A percentile compares a stretch with the other conserved stretches of the same genome.
Conservation (phyloP, 2,329 filamentous ascomycete genomes). For the Penicillium sp. region DNA sequence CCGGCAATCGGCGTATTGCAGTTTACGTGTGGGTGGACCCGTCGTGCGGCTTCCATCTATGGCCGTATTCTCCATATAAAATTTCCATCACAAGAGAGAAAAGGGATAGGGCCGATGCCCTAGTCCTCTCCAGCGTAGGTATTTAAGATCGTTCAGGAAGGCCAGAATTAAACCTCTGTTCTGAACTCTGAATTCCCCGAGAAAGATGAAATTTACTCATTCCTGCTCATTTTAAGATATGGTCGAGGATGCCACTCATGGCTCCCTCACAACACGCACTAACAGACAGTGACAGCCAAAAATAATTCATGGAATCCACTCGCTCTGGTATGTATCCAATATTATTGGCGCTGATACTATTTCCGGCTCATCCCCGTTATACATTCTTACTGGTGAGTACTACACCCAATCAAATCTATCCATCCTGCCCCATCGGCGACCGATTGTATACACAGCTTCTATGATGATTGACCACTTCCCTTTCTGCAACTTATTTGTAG, state of each 20-base stretch:
- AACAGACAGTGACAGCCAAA: background rate
- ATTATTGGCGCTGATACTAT: background rate
- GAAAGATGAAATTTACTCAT: background rate
- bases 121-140: conserved; percentile 7
- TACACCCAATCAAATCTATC: background rate
- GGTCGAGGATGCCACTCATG: background rate
- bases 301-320: background rate
- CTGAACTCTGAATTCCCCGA: background rate
- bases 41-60: background rate
- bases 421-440: background rate
- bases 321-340: background rate
- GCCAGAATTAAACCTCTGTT: background rate
- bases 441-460: background rate
- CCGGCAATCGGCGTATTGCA: too few relatives aligned
- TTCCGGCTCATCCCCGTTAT: background rate
- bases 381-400: conserved; percentile 4
- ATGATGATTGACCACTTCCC: conserved; percentile 18
- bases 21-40: too few relatives aligned
- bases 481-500: conserved; percentile 16
- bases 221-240: background rate
- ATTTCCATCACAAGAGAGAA: conserved; percentile 1
- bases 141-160: conserved; percentile 10
- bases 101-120: conserved; percentile 15
- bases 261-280: background rate
- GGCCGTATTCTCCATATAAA: conserved; percentile 16